Evolutionary conservation across 164 flowering plant genomes (phyloP).

Genomic region (Piper betle): DNA sequence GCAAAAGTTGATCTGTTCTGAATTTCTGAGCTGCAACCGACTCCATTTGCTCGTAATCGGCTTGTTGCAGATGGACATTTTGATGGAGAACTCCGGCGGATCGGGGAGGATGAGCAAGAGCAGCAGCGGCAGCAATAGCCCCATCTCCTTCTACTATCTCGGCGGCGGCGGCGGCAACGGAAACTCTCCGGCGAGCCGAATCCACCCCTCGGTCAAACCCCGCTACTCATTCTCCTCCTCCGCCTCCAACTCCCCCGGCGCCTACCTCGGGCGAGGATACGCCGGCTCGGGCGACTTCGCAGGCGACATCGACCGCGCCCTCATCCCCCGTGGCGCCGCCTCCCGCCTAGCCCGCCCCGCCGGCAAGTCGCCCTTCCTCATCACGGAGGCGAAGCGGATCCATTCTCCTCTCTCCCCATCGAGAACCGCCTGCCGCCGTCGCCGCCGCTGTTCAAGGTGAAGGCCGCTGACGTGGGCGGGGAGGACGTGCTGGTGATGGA

Average conservation of each 20-base stretch:
- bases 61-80: too few relatives aligned
- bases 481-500: slow-evolving; percentile 62
- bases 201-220: neutral
- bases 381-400: too few relatives aligned
- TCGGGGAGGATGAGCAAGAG: neutral
- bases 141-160: neutral
- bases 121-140: neutral
- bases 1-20: too few relatives aligned
- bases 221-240: neutral
- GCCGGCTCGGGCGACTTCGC: neutral
- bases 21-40: too few relatives aligned
- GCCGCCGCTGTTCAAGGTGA: slow-evolving; percentile 11
- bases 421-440: too few relatives aligned
- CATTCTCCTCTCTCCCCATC: too few relatives aligned
- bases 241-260: neutral
- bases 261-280: neutral
- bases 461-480: slow-evolving; percentile 8
- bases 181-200: neutral
- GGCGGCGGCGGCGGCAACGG: neutral
- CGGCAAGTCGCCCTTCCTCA: neutral
- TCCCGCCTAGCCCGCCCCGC: neutral
- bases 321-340: neutral
- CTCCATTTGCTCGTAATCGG: too few relatives aligned
- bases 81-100: neutral
- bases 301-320: neutral